A percentile compares a stretch with the other conserved stretches of the same genome.
Evolutionary conservation across 2,329 filamentous ascomycete species (phyloP).

Genomic region (Phaeoacremonium minimum): DNA sequence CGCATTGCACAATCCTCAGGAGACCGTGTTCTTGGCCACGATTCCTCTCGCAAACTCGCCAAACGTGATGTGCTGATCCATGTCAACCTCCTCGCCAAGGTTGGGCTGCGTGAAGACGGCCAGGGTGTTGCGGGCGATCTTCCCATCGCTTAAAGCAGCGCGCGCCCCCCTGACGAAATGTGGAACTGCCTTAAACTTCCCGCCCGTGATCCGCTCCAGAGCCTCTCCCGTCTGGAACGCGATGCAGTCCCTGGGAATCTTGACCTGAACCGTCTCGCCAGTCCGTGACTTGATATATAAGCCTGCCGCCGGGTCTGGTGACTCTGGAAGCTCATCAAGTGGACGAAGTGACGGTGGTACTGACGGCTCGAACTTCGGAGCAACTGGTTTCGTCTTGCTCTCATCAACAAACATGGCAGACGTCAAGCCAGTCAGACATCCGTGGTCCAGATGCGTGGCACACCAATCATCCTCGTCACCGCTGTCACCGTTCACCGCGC

Average conservation of each 20-base stretch:
- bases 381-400: slow-evolving; percentile 24
- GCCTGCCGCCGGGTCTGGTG: slow-evolving; percentile 80
- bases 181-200: slow-evolving; percentile 88
- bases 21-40: slow-evolving; percentile 56
- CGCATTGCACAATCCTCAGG: slow-evolving; percentile 12
- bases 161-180: slow-evolving; percentile 85
- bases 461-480: slow-evolving; percentile 85
- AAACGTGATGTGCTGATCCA: slow-evolving; percentile 63
- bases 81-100: slow-evolving; percentile 73
- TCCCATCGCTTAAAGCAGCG: slow-evolving; percentile 42
- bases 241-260: slow-evolving; percentile 85
- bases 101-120: slow-evolving; percentile 98
- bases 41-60: slow-evolving; percentile 67
- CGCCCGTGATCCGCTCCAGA: slow-evolving; percentile 84
- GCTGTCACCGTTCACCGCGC: slow-evolving; percentile 25
- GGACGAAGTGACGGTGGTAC: slow-evolving; percentile 33
- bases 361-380: slow-evolving; percentile 26
- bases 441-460: slow-evolving; percentile 84
- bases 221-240: slow-evolving; percentile 96
- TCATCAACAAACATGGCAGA: slow-evolving; percentile 97
- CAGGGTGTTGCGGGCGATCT: slow-evolving; percentile 77
- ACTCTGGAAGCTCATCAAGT: slow-evolving; percentile 66
- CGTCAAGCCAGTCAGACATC: slow-evolving; percentile 89
- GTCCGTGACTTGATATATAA: slow-evolving; percentile 90
- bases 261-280: slow-evolving; percentile 81